Evolutionary conservation across 2,329 filamentous ascomycete genomes (phyloP), one percentile per base, ranked within the genome.

Genomic region (Emmonsiellopsis sp.): DNA sequence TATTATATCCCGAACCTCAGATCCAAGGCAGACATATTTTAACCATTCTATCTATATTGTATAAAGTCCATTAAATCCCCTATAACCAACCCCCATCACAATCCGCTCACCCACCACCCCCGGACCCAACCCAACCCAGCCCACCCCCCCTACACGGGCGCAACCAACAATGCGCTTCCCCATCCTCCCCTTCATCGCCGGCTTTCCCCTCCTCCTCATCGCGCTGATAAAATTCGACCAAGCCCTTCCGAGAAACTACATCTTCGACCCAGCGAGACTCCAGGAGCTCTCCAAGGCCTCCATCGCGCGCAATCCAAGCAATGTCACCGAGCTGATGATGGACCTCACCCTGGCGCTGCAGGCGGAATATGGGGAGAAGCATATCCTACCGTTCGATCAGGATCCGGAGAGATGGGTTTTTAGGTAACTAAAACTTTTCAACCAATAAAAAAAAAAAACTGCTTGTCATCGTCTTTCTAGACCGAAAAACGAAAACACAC

Each of bases 341-440:
- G 55, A 56, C 50, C 47, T 56, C 13, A 56, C 51, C 52, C 11
- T 27, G 42, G 52, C 52, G 17, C 37, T 56, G n/a, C 52, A 44
- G 11, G 32, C 48, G 34, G 52, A 56, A 45, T 56, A 56, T 47
- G 55, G 55, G 17, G 44, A 50, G 11, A 39, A 56, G 39, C 55
- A 56, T 49, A 36, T 56, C 33, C 13, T 42, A 11, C 48, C 52
- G 4, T 54, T 56, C 32, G 51, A 49, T n/a, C 45, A 32, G 5
- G 44, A 56, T 73, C 85, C 68, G 64, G 81, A 88, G 70, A 83
- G 90, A 67, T 93, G 87, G 87, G 75, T 92, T 52, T 90, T 92
- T 63, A 93, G 52, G 48, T 58, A 44, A n/a, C n/a, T n/a, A n/a
- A n/a, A n/a, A n/a, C n/a, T n/a, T n/a, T n/a, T n/a, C n/a, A n/a